Percentiles rank a stretch among this genome's conserved stretches.
Evolutionary conservation across 192 early-diverging fungal genomes (phyloP).

Genomic region (Coemansia sp.): DNA sequence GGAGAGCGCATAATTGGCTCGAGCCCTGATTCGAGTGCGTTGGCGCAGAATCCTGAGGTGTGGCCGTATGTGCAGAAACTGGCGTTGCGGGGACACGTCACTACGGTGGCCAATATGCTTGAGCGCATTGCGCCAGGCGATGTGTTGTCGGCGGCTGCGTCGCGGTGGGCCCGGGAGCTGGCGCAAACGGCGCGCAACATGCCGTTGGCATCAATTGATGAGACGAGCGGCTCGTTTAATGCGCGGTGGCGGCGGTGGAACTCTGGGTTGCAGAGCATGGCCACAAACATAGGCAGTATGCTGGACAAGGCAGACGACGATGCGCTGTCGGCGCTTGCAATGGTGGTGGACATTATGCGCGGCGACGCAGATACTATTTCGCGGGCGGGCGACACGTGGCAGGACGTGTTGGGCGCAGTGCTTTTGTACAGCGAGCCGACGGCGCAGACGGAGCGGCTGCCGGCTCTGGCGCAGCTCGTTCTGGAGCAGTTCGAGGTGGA

Average conservation of each 20-base stretch:
- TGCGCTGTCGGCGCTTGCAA: conserved; percentile 17
- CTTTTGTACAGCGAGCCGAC: conserved; percentile 58
- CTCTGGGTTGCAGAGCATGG: conserved; percentile 16
- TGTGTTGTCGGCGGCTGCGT: conserved; percentile 15
- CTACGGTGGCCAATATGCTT: conserved; percentile 32
- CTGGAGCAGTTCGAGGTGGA: conserved; percentile 31
- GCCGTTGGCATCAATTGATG: conserved; percentile 44
- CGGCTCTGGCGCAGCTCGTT: conserved; percentile 13
- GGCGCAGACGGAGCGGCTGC: conserved; percentile 32
- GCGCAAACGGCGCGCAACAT: conserved; percentile 21
- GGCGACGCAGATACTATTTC: conserved; percentile 51
- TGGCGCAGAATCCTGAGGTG: conserved; percentile 11
- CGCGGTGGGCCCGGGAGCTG: conserved; percentile 31
- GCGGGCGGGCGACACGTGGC: conserved; percentile 47
- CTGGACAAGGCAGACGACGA: background rate
- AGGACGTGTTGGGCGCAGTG: conserved; percentile 56
- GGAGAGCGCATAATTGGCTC: conserved; percentile 13
- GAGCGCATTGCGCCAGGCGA: conserved; percentile 17
- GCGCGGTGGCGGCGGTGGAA: conserved; percentile 42
- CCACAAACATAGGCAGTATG: conserved; percentile 20
- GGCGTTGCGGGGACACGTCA: conserved; percentile 40
- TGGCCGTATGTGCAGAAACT: conserved; percentile 42
- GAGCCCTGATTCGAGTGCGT: conserved; percentile 8
- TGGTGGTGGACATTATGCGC: conserved; percentile 25
- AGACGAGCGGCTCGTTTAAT: conserved; percentile 35